Base-by-base conservation (phyloP, 108 stramenopile genomes). In the Stephanodiscus triporus region DNA sequence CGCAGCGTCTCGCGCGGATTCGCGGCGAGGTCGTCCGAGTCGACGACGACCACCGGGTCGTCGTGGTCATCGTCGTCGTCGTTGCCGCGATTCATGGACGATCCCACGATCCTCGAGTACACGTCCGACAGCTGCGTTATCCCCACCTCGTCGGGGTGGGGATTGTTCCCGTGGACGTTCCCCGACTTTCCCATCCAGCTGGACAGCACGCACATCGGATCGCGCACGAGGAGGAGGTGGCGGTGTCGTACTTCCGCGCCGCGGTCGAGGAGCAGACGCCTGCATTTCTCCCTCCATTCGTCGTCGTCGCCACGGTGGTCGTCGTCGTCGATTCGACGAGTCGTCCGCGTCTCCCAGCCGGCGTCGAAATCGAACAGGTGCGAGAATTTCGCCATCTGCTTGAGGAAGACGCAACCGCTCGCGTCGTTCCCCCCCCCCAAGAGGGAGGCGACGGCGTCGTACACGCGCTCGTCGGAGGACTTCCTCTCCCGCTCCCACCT, bases 321-420 rank as follows among this genome's bases (percentile, higher is more conserved):
- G 47, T 30, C 9, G 60, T 26, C 38, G 14, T 50, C 68, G n/a
- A n/a, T n/a, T n/a, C n/a, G n/a, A n/a, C n/a, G n/a, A n/a, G n/a
- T n/a, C 2, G 19, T 42, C 17, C 83, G 73, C 40, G 72, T 19
- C 53, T 83, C 72, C 57, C 38, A 78, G 49, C 93, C 79, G 34
- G 80, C 79, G 29, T 86, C 82, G 59, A 92, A 91, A 63, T 92
- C 84, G 62, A 90, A 91, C 0, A 89, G 56, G 36, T 51, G 57
- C 2, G 82, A 47, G 71, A 95, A 92, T 63, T 98, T 97, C 4
- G 95, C 92, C 89, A 98, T 95, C 85, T 98, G 96, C 77, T 98
- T 98, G 65, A 85, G 81, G 75, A 96, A 96, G 16, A 95, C 69
- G 9, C 94, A 77, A 2, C 89, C 86, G n/a, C 37, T 51, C 59